These are phyloP conservation scores for Stephania cephalantha DNA, from an alignment of 164 flowering plant genomes.

Conservation along the genomic window DNA sequence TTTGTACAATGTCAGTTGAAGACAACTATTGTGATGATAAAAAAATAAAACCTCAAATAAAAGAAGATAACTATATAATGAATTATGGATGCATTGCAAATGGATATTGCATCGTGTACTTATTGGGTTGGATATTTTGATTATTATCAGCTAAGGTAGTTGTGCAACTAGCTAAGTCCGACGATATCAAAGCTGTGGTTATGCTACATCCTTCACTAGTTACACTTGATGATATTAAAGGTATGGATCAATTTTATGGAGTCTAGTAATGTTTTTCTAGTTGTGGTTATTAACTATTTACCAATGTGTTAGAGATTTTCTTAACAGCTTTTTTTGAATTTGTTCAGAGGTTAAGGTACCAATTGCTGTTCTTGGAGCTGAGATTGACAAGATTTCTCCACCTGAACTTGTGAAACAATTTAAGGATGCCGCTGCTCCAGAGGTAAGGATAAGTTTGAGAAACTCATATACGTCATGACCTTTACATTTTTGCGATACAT, in stretches of 20 bases:
- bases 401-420: constrained; percentile 64
- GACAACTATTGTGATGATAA: too few species aligned
- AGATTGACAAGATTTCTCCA: constrained; percentile 58
- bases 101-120: too few species aligned
- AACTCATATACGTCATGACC: not conserved
- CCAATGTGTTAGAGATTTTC: not conserved
- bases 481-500: too few species aligned
- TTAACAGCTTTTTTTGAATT: not conserved
- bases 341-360: constrained; percentile 58
- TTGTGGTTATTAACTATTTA: not conserved
- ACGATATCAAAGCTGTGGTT: constrained; percentile 55
- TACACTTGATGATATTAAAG: constrained; percentile 57
- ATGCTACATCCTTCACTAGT: constrained; percentile 67
- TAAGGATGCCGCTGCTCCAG: constrained; percentile 47
- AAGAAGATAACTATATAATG: not conserved
- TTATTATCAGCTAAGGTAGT: constrained; percentile 54
- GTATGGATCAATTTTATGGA: constrained; percentile 18
- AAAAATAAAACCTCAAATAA: not conserved
- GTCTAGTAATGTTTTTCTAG: not conserved
- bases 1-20: not conserved
- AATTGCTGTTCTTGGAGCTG: constrained; percentile 67
- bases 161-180: constrained; percentile 43
- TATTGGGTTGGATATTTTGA: not conserved
- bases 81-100: not conserved
- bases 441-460: constrained; percentile 30